Evolutionary conservation across 148 eudicot species (phyloP), one percentile per base, ranked within the genome.

Genomic region (Vaccinium myrtillus): DNA sequence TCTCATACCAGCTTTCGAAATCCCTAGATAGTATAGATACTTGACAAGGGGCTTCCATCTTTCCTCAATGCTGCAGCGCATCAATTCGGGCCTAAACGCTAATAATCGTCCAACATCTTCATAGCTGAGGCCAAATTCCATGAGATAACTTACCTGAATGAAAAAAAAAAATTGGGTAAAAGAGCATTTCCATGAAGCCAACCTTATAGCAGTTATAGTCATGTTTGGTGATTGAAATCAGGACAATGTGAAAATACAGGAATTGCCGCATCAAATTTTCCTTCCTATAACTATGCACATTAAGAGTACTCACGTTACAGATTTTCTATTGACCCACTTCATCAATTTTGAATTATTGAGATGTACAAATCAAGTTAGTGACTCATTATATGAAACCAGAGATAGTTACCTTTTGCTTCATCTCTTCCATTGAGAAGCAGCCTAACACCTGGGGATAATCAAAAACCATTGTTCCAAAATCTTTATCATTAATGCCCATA

Each of bases 381-480:
- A 49, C 51, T 63, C 8, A 63, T n/a, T n/a, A 10, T 67, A 56
- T 36, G 76, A 32, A 84, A 63, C 53, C 8, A 69, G 53, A 77
- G 9, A 53, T 30, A 53, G 51, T 8, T 92, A 96, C 99, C 98
- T 96, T 94, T 83, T 88, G 88, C 82, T 91, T 92, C 99, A 96
- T 96, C 85, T 96, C 97, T 63, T 96, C 99, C 77, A 95, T 87
- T 32, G 90, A 84, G 83, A 89, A 90, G 87, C 82, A 95, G 46
- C 99, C 99, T 74, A 96, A 92, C 77, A 93, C 97, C 86, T 90
- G 93, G 59, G 99, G 98, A 83, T 83, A 96, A 85, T 96, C 98
- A 82, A 90, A 96, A 61, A 96, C 95, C 99, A 96, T 96, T 8
- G 99, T 96, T 54, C 99, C 99, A 86, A 96, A 96, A 87, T 96